A percentile compares a stretch with the other conserved stretches of the same genome.
phyloP scores from a whole-genome alignment of 257 asterid species.

The Solanum sejunctum region DNA sequence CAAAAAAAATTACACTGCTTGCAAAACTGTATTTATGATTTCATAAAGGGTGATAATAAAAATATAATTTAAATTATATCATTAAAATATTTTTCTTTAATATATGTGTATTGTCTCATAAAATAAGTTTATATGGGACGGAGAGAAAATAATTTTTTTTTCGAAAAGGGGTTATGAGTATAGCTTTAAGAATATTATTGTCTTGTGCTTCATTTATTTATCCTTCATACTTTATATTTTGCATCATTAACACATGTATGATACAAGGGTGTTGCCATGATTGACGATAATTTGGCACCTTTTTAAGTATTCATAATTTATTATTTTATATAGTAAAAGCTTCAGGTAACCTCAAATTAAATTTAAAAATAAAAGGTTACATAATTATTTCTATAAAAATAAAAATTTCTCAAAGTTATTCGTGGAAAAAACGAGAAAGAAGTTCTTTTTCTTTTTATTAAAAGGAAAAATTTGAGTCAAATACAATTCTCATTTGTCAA shows the following conservation, averaged over 20 bases:
- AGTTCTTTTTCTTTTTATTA: neutral
- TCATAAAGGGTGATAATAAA: too few relatives aligned
- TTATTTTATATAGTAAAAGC: neutral
- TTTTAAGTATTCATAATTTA: neutral
- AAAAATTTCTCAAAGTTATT: neutral
- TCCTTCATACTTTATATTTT: neutral
- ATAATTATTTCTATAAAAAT: neutral
- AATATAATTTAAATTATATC: too few relatives aligned
- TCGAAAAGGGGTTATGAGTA: neutral
- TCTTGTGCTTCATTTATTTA: neutral
- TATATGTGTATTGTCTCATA: too few relatives aligned
- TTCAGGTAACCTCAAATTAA: neutral
- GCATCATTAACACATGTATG: neutral
- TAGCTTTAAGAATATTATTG: neutral
- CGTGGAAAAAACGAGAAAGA: neutral
- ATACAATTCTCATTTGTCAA: neutral
- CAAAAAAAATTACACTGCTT: too few relatives aligned
- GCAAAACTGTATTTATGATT: too few relatives aligned
- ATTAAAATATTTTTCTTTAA: too few relatives aligned
- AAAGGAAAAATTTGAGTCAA: neutral
- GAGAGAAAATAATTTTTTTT: neutral
- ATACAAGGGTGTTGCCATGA: neutral
- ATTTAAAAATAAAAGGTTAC: neutral
- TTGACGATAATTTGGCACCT: neutral
- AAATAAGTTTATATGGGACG: too few relatives aligned